Evolutionary conservation across 2,329 filamentous ascomycete genomes (phyloP).

Genomic region (Orbilia quercus): DNA sequence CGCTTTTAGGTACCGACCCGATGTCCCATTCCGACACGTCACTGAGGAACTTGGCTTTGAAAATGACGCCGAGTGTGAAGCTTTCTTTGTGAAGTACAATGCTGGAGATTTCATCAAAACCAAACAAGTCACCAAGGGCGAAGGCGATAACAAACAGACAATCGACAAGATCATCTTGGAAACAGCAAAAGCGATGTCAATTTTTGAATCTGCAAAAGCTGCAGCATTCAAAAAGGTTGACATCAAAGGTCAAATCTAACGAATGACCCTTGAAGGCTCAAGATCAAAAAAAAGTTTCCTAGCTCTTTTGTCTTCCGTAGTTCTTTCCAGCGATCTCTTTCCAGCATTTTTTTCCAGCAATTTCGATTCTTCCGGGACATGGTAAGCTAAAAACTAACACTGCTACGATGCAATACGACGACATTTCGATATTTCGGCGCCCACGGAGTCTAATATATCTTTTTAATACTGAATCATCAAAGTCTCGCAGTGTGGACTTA

Average conservation of each 20-base stretch:
- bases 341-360: conserved; percentile 20
- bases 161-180: conserved; percentile 67
- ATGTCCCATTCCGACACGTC: conserved; percentile 87
- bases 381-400: conserved; percentile 56
- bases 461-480: conserved; percentile 11
- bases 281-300: background rate
- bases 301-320: conserved; percentile 14
- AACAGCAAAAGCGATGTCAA: conserved; percentile 75
- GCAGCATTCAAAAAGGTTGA: conserved; percentile 87
- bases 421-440: conserved; percentile 14
- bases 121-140: conserved; percentile 69
- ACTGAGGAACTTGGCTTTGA: conserved; percentile 97
- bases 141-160: conserved; percentile 61
- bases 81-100: conserved; percentile 86
- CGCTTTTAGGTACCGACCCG: conserved; percentile 82
- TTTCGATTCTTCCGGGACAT: conserved; percentile 36
- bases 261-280: conserved; percentile 60
- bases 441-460: conserved; percentile 8
- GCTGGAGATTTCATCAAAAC: conserved; percentile 75
- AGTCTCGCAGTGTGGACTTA: conserved; percentile 20
- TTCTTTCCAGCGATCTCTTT: no score
- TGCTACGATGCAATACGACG: conserved; percentile 30
- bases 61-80: conserved; percentile 86
- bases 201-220: conserved; percentile 79
- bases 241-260: conserved; percentile 95